Percentiles rank a stretch among this genome's conserved stretches.
Evolutionary conservation across 2,329 filamentous ascomycete species (phyloP).

Genomic region (Metarhizium anisopliae): DNA sequence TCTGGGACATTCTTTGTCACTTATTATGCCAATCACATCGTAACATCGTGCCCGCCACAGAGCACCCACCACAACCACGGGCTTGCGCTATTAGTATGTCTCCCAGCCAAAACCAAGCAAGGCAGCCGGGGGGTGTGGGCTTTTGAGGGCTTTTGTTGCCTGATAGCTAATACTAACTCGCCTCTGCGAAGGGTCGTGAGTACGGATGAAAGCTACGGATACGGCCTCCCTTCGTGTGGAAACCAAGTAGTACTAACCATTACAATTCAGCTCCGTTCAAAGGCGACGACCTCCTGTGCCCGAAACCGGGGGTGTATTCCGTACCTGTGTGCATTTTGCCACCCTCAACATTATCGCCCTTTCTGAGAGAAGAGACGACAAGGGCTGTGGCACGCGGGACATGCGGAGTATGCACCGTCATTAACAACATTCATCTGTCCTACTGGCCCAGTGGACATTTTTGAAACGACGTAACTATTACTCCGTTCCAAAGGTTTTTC

Average conservation of each 20-base stretch:
- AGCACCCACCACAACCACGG: neutral
- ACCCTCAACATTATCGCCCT: neutral
- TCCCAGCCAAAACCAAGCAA: neutral
- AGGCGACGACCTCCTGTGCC: neutral
- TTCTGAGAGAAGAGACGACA: neutral
- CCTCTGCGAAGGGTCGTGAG: no score
- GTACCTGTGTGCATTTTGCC: neutral
- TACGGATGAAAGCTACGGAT: no score
- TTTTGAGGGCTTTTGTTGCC: neutral
- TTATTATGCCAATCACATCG: neutral
- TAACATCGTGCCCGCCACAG: constrained; percentile 1
- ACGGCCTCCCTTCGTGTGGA: no score
- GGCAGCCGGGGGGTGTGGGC: neutral
- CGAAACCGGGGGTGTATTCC: neutral
- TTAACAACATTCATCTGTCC: no score
- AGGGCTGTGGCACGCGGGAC: neutral
- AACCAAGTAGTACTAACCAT: neutral
- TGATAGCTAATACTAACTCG: no score
- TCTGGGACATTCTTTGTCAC: neutral
- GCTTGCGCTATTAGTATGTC: neutral
- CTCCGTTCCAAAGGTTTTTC: no score
- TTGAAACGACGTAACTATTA: no score
- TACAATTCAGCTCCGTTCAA: neutral
- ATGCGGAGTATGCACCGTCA: no score
- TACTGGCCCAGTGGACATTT: no score